A percentile compares a stretch with the other conserved stretches of the same genome.
Evolutionary conservation across 768 basidiomycete genomes (phyloP).

Genomic region (Lentinus tigrinus): DNA sequence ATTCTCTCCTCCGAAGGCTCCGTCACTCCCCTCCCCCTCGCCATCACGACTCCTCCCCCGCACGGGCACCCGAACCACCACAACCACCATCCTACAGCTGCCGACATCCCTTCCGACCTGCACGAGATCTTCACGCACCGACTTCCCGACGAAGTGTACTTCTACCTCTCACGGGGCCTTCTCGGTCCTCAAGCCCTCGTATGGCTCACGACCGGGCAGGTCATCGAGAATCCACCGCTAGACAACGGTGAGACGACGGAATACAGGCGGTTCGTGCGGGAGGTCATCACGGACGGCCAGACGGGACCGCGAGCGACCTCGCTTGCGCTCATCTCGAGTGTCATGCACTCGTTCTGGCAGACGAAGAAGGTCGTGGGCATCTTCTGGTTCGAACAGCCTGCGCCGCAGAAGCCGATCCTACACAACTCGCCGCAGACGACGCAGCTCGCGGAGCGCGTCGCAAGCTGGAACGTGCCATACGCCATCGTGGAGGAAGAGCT

Average conservation of each 20-base stretch:
- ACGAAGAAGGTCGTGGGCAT: slow-evolving; percentile 67
- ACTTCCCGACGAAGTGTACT: slow-evolving; percentile 95
- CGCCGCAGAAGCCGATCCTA: slow-evolving; percentile 50
- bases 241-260: slow-evolving; percentile 96
- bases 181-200: slow-evolving; percentile 86
- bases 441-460: slow-evolving; percentile 84
- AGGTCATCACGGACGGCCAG: slow-evolving; percentile 92
- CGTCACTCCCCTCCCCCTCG: slow-evolving; percentile 79
- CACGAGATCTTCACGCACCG: slow-evolving; percentile 95
- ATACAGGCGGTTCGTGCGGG: slow-evolving; percentile 92
- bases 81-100: slow-evolving; percentile 69
- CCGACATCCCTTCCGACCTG: slow-evolving; percentile 87
- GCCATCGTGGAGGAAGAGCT: slow-evolving; percentile 89
- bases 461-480: slow-evolving; percentile 88
- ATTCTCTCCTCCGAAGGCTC: slow-evolving; percentile 85
- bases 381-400: slow-evolving; percentile 72
- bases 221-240: slow-evolving; percentile 83
- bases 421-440: slow-evolving; percentile 80
- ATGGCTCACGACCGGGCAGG: slow-evolving; percentile 89
- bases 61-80: slow-evolving; percentile 50
- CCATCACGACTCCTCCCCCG: slow-evolving; percentile 48
- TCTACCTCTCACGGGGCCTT: slow-evolving; percentile 91
- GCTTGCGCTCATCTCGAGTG: slow-evolving; percentile 83
- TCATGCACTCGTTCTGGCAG: slow-evolving; percentile 78
- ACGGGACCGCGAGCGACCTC: slow-evolving; percentile 92